These are phyloP conservation scores for Debaryomycetaceae sp. DNA, from an alignment of 1,139 yeast species.

Conservation along the genomic window DNA sequence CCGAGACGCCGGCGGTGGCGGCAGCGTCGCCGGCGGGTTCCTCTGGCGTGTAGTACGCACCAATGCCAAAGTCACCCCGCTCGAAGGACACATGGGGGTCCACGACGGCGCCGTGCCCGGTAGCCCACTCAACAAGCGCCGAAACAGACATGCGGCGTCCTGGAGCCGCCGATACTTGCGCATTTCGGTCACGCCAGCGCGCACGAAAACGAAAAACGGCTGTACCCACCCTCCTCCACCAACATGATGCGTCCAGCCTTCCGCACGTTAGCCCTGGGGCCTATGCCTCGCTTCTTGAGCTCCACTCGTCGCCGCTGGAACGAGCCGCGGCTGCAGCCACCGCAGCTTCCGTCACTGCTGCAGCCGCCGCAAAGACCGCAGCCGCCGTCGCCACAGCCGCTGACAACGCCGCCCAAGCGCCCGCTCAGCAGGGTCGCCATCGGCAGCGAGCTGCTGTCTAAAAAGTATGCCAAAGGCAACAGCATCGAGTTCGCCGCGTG, in stretches of 20 bases:
- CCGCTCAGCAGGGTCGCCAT: constrained; percentile 50
- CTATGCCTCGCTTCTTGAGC: too few species aligned
- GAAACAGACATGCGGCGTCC: background rate
- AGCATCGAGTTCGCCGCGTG: constrained; percentile 76
- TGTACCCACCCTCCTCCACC: too few species aligned
- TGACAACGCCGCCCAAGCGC: constrained; percentile 21
- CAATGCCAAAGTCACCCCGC: constrained; percentile 3
- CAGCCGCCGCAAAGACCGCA: too few species aligned
- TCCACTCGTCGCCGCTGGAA: too few species aligned
- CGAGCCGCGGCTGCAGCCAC: too few species aligned
- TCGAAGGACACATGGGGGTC: constrained; percentile 21
- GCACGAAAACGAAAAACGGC: too few species aligned
- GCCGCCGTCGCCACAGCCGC: too few species aligned
- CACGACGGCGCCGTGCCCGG: constrained; percentile 42
- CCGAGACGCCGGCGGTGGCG: constrained; percentile 9
- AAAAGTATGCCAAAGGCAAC: constrained; percentile 30
- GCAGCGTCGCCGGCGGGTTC: constrained; percentile 7
- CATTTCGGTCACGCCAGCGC: too few species aligned
- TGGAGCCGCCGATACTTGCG: background rate
- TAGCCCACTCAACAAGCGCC: constrained; percentile 45
- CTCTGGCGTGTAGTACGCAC: constrained; percentile 3
- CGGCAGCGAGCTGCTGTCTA: constrained; percentile 29
- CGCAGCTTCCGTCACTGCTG: too few species aligned
- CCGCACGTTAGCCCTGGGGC: too few species aligned
- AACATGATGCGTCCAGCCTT: too few species aligned